These are phyloP conservation scores for Cutaneotrichosporon mucoides DNA, from an alignment of 1,284 basidiomycete species.

Conservation along the genomic window DNA sequence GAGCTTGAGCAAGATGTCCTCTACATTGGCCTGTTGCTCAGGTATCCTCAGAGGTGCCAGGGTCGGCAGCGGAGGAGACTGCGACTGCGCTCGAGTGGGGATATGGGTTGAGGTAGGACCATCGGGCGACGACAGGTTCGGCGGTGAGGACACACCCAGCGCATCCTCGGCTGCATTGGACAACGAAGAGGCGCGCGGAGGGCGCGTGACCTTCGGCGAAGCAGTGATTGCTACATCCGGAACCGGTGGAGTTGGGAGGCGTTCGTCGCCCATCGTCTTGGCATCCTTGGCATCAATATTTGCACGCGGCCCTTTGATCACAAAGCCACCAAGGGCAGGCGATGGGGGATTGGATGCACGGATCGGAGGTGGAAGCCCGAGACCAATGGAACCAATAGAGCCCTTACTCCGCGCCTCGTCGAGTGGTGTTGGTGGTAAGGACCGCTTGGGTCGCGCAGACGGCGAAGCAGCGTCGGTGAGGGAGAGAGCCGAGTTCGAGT, in stretches of 20 bases:
- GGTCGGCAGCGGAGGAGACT: too few relatives aligned
- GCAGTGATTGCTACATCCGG: neutral
- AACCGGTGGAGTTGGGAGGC: too few relatives aligned
- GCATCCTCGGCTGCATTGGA: neutral
- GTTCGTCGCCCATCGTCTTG: too few relatives aligned
- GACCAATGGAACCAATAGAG: neutral
- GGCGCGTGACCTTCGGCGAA: neutral
- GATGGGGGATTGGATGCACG: neutral
- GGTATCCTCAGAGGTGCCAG: conserved; percentile 1
- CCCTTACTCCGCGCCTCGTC: neutral
- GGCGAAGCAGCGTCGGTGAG: conserved; percentile 7
- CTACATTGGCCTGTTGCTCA: conserved; percentile 4
- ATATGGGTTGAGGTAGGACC: neutral
- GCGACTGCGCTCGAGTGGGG: too few relatives aligned
- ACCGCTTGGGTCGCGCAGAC: neutral
- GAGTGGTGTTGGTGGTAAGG: neutral
- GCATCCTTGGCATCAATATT: neutral
- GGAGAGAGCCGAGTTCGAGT: conserved; percentile 8
- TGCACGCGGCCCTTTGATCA: neutral
- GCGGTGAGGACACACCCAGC: neutral
- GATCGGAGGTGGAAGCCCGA: neutral
- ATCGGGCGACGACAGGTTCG: neutral
- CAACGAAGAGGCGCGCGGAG: neutral
- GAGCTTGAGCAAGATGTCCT: conserved; percentile 18
- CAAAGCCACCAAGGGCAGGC: neutral